Conservation (phyloP, 495 filamentous ascomycete genomes). For the Aspergillus baeticus region DNA sequence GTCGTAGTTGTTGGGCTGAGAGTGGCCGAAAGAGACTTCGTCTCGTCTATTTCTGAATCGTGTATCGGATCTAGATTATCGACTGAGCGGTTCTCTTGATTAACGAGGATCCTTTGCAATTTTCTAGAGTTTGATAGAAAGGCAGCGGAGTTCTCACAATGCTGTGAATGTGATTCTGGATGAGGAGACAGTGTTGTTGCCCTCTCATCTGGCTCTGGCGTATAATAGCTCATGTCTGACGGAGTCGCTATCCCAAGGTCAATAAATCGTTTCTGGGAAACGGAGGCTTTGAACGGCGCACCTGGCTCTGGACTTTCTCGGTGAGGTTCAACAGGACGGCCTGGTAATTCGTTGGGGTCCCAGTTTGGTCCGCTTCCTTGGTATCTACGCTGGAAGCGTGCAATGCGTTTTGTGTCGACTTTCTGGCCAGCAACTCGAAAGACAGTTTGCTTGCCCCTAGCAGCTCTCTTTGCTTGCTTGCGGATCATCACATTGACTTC, state of each 20-base stretch:
- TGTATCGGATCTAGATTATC: constrained; percentile 14
- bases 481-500: constrained; percentile 45
- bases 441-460: constrained; percentile 42
- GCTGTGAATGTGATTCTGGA: constrained; percentile 30
- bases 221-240: constrained; percentile 44
- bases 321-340: constrained; percentile 13
- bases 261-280: not conserved
- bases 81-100: constrained; percentile 9
- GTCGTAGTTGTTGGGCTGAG: constrained; percentile 4
- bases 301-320: constrained; percentile 34
- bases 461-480: constrained; percentile 43
- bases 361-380: constrained; percentile 18
- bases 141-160: constrained; percentile 25
- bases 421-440: constrained; percentile 39
- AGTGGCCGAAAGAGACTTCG: constrained; percentile 11
- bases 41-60: constrained; percentile 14
- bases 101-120: constrained; percentile 1
- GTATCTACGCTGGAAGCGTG: constrained; percentile 40
- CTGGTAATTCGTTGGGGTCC: constrained; percentile 15
- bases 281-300: constrained; percentile 14
- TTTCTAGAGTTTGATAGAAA: not conserved
- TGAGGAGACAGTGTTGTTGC: constrained; percentile 34
- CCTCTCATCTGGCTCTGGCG: constrained; percentile 35
- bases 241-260: constrained; percentile 32
- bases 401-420: constrained; percentile 39